Percentiles rank a stretch among this genome's conserved stretches.
phyloP scores from a whole-genome alignment of 2,329 filamentous ascomycete genomes.

The Cadophora sp. region DNA sequence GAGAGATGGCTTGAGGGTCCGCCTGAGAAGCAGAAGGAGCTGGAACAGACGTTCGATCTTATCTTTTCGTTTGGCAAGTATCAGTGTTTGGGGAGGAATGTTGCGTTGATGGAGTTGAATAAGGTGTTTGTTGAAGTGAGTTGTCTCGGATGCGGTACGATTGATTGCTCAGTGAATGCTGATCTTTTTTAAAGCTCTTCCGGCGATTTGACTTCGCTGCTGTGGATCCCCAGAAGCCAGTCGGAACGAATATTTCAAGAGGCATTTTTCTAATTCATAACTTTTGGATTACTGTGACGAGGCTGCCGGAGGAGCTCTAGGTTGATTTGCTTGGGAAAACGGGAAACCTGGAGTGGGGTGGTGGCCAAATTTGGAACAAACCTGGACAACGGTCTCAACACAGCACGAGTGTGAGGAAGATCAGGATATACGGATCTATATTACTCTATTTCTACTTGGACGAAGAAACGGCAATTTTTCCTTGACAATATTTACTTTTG shows the following conservation, averaged over 20 bases:
- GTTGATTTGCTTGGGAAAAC: too few relatives aligned
- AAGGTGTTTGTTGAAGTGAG: slow-evolving; percentile 56
- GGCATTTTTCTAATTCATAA: not conserved
- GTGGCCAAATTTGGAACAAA: too few relatives aligned
- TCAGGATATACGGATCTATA: too few relatives aligned
- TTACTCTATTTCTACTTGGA: too few relatives aligned
- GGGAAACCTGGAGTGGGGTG: too few relatives aligned
- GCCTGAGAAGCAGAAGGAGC: slow-evolving; percentile 38
- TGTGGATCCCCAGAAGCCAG: not conserved
- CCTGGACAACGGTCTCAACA: too few relatives aligned
- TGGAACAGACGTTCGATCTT: slow-evolving; percentile 50
- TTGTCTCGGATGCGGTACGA: slow-evolving; percentile 20
- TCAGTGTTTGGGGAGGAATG: slow-evolving; percentile 53
- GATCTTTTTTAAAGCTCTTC: slow-evolving; percentile 17
- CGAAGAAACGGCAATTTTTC: too few relatives aligned
- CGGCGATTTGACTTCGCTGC: slow-evolving; percentile 21
- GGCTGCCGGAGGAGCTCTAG: not conserved
- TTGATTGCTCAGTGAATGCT: not conserved
- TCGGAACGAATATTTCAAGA: not conserved
- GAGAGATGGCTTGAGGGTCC: slow-evolving; percentile 54
- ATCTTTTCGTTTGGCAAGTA: slow-evolving; percentile 53
- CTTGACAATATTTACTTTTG: too few relatives aligned
- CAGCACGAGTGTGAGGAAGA: too few relatives aligned
- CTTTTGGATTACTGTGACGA: not conserved
- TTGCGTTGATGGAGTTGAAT: slow-evolving; percentile 57